Evolutionary conservation across 306 rosid genomes (phyloP).

Genomic region (Lathyrus sativus): DNA sequence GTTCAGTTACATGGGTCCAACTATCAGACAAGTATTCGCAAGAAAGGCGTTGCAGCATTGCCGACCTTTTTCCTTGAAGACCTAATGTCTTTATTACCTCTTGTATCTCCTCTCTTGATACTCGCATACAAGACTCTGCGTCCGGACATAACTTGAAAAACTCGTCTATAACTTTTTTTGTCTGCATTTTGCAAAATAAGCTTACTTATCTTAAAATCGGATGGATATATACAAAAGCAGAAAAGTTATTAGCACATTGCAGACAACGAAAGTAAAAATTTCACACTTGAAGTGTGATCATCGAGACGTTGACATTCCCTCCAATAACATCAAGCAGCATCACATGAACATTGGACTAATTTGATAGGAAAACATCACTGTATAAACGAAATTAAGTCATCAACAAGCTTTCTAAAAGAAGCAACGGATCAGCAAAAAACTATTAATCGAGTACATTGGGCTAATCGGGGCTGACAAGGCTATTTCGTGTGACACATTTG

Average conservation of each 20-base stretch:
- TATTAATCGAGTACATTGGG: no score
- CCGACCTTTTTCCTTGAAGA: constrained; percentile 55
- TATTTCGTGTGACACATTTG: no score
- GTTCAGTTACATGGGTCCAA: constrained; percentile 78
- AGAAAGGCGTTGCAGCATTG: constrained; percentile 56
- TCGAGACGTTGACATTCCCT: not conserved
- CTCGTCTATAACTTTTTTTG: constrained; percentile 34
- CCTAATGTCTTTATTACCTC: constrained; percentile 54
- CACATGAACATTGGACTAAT: no score
- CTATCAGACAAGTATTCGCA: constrained; percentile 53
- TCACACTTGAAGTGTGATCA: not conserved
- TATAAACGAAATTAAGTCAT: not conserved
- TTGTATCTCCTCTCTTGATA: constrained; percentile 47
- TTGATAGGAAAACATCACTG: not conserved
- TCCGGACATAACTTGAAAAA: constrained; percentile 68
- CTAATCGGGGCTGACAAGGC: no score
- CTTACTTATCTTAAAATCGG: not conserved
- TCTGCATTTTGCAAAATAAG: constrained; percentile 48
- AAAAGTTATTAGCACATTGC: not conserved
- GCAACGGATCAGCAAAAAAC: not conserved
- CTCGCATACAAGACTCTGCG: constrained; percentile 61
- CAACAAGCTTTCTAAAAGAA: not conserved
- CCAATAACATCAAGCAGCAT: no score
- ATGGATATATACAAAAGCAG: not conserved
- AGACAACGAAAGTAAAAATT: no score